Evolutionary conservation across 441 rosid genomes (phyloP).

Genomic region (Hura crepitans): DNA sequence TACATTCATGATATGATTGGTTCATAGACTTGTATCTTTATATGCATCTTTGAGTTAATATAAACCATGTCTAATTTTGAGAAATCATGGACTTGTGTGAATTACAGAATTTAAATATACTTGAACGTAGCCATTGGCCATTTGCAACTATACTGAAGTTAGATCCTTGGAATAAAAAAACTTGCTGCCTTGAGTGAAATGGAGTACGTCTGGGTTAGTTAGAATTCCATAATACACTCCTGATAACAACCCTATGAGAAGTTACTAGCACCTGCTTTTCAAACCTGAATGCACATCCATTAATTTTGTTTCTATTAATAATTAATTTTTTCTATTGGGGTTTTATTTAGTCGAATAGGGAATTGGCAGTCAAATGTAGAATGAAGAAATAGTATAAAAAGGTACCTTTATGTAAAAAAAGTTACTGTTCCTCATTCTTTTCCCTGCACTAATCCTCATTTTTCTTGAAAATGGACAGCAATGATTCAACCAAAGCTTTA

Average conservation of each 20-base stretch:
- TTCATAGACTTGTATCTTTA: no score
- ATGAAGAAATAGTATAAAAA: no score
- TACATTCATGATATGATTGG: background rate
- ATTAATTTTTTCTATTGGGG: background rate
- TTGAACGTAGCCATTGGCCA: background rate
- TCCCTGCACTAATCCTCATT: background rate
- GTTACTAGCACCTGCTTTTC: background rate
- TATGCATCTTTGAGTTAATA: background rate
- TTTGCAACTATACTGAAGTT: background rate
- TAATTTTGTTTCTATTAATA: background rate
- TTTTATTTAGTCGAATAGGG: background rate
- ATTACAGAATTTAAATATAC: background rate
- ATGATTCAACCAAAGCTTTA: background rate
- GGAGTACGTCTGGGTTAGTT: background rate
- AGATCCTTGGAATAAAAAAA: background rate
- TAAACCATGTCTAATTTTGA: background rate
- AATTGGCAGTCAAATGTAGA: background rate
- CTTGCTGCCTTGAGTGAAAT: background rate
- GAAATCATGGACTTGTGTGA: background rate
- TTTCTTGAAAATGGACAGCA: background rate
- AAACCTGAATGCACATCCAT: background rate
- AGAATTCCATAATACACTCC: background rate
- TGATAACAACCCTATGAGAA: background rate
- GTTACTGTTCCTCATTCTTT: background rate
- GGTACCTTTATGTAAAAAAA: background rate